phyloP scores from a whole-genome alignment of 768 basidiomycete genomes.

The Pleurotus platypus region DNA sequence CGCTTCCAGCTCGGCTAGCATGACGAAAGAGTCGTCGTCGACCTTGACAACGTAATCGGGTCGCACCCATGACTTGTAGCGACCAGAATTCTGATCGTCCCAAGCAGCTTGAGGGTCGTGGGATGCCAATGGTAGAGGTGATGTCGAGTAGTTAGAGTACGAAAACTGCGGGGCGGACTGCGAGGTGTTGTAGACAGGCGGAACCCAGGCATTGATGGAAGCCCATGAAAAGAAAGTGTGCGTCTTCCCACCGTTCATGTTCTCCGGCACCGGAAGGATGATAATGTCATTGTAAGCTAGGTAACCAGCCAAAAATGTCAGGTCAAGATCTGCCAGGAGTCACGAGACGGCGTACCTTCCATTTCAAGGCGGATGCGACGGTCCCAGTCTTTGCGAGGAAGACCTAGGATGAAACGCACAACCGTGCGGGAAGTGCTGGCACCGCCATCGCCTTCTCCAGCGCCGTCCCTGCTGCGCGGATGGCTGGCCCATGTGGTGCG shows the following conservation, averaged over 20 bases:
- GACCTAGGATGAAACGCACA: conserved; percentile 87
- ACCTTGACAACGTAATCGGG: conserved; percentile 93
- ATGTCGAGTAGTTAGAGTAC: conserved; percentile 57
- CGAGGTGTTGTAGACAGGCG: conserved; percentile 60
- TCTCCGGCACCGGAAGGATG: conserved; percentile 80
- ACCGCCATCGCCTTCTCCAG: conserved; percentile 64
- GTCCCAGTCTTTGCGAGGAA: conserved; percentile 78
- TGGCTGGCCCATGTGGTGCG: conserved; percentile 90
- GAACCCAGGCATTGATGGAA: conserved; percentile 85
- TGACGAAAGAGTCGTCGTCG: conserved; percentile 94
- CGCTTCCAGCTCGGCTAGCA: conserved; percentile 93
- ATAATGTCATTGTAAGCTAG: conserved; percentile 84
- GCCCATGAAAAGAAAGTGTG: conserved; percentile 94
- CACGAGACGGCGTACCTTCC: conserved; percentile 62
- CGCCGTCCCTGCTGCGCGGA: conserved; percentile 70
- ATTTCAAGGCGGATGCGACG: conserved; percentile 81
- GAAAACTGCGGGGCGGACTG: conserved; percentile 50
- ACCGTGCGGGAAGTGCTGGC: conserved; percentile 78
- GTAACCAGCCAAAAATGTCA: conserved; percentile 4
- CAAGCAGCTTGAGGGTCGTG: conserved; percentile 68
- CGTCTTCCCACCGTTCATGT: conserved; percentile 96
- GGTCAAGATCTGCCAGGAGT: conserved; percentile 4
- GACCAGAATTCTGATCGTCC: conserved; percentile 39
- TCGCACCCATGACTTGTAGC: conserved; percentile 65
- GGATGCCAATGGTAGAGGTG: conserved; percentile 59